Evolutionary conservation across 2,329 filamentous ascomycete genomes (phyloP).

Genomic region (Colletotrichum sp.): DNA sequence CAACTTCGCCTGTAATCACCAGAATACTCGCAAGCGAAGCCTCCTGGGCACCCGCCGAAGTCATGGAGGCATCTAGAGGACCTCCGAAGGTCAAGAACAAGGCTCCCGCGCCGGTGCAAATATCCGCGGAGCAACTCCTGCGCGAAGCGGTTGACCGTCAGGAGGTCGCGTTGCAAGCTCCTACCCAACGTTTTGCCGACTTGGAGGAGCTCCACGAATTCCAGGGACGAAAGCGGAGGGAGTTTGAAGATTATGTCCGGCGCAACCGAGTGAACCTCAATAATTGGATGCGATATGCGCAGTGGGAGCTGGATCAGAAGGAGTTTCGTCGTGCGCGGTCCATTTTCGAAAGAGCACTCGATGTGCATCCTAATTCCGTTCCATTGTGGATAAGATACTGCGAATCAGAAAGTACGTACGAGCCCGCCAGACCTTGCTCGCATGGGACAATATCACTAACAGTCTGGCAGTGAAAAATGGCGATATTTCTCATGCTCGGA

Average conservation of each 20-base stretch:
- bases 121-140: slow-evolving; percentile 95
- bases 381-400: slow-evolving; percentile 92
- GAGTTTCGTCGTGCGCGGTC: slow-evolving; percentile 91
- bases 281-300: slow-evolving; percentile 98
- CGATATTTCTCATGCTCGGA: slow-evolving; percentile 96
- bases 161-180: slow-evolving; percentile 85
- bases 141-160: slow-evolving; percentile 97
- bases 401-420: slow-evolving; percentile 91
- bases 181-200: slow-evolving; percentile 93
- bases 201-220: slow-evolving; percentile 98
- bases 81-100: slow-evolving; percentile 99
- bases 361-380: slow-evolving; percentile 87
- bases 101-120: slow-evolving; percentile 87
- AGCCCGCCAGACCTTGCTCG: neutral
- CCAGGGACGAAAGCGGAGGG: slow-evolving; percentile 93
- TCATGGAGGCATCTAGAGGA: slow-evolving; percentile 89
- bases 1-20: neutral
- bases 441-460: neutral
- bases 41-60: slow-evolving; percentile 29
- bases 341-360: slow-evolving; percentile 92
- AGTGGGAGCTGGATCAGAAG: slow-evolving; percentile 98
- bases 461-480: slow-evolving; percentile 41
- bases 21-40: neutral
- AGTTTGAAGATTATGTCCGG: slow-evolving; percentile 97
- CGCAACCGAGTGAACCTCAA: slow-evolving; percentile 95